Percentiles rank a stretch among this genome's conserved stretches.
Conservation (phyloP, 2,329 filamentous ascomycete genomes). For the Beauveria sp. region DNA sequence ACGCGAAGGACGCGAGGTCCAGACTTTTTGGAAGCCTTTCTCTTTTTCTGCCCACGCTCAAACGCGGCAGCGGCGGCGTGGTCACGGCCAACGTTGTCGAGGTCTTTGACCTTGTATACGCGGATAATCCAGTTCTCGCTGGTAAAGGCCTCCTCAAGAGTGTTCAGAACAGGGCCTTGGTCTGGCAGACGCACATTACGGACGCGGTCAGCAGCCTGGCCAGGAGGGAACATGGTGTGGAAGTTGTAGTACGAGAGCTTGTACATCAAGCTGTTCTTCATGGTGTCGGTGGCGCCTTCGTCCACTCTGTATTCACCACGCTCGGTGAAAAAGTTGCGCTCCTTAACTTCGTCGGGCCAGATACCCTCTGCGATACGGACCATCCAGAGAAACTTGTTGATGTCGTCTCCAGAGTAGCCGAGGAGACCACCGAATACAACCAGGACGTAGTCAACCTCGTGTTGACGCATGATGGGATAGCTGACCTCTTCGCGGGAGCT, state of each 20-base stretch:
- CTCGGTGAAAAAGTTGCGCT: constrained; percentile 89
- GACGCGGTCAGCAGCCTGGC: constrained; percentile 85
- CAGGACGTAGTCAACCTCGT: constrained; percentile 98
- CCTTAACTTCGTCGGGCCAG: constrained; percentile 98
- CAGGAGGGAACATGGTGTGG: constrained; percentile 80
- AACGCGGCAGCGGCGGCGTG: constrained; percentile 64
- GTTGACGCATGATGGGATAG: constrained; percentile 96
- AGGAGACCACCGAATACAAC: constrained; percentile 93
- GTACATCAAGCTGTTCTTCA: constrained; percentile 99
- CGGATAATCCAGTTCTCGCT: constrained; percentile 99
- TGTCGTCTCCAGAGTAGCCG: constrained; percentile 96
- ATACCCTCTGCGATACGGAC: constrained; percentile 97
- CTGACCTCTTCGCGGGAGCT: constrained; percentile 94
- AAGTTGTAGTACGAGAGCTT: constrained; percentile 99
- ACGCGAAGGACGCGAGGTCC: constrained; percentile 65
- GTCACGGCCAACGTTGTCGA: constrained; percentile 91
- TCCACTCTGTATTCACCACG: constrained; percentile 95
- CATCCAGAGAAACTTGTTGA: constrained; percentile 99
- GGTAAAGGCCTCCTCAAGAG: constrained; percentile 92
- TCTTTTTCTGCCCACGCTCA: constrained; percentile 77
- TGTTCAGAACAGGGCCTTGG: constrained; percentile 76
- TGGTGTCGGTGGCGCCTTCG: constrained; percentile 84
- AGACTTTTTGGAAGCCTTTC: constrained; percentile 62
- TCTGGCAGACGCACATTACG: constrained; percentile 75
- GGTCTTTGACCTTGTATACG: constrained; percentile 99